Evolutionary conservation across 768 basidiomycete species (phyloP).

Genomic region (Amanita exitialis): DNA sequence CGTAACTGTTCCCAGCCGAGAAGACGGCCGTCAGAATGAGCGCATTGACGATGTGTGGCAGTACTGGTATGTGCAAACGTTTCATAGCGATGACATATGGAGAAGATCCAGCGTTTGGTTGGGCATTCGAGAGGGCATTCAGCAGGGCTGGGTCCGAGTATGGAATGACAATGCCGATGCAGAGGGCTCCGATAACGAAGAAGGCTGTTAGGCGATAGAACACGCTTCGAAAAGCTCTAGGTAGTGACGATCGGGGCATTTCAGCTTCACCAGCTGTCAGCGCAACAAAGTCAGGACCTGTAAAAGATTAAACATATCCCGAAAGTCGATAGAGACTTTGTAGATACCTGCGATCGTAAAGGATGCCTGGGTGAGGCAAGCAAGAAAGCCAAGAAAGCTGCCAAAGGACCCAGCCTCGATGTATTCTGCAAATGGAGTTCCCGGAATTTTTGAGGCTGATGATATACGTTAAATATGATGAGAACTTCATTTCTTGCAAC

Average conservation of each 20-base stretch:
- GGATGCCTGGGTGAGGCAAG: constrained; percentile 50
- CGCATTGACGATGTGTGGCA: constrained; percentile 68
- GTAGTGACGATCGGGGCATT: constrained; percentile 60
- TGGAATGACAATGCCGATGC: constrained; percentile 71
- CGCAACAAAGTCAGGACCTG: constrained; percentile 41
- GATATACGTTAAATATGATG: background rate
- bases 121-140: constrained; percentile 43
- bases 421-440: constrained; percentile 50
- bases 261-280: constrained; percentile 66
- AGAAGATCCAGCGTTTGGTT: constrained; percentile 48
- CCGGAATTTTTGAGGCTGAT: constrained; percentile 31
- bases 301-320: background rate
- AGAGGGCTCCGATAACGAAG: constrained; percentile 64
- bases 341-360: constrained; percentile 47
- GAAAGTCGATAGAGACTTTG: background rate
- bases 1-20: constrained; percentile 63
- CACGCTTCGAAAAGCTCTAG: constrained; percentile 64
- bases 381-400: constrained; percentile 52
- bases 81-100: constrained; percentile 84
- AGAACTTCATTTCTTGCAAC: constrained; percentile 8
- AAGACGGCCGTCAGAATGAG: constrained; percentile 58
- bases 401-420: constrained; percentile 42
- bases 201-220: constrained; percentile 73
- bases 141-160: constrained; percentile 55
- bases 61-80: constrained; percentile 51